Percentiles rank a stretch among this genome's conserved stretches.
Evolutionary conservation across 1,284 basidiomycete genomes (phyloP).

Genomic region (Chalciporus sp.): DNA sequence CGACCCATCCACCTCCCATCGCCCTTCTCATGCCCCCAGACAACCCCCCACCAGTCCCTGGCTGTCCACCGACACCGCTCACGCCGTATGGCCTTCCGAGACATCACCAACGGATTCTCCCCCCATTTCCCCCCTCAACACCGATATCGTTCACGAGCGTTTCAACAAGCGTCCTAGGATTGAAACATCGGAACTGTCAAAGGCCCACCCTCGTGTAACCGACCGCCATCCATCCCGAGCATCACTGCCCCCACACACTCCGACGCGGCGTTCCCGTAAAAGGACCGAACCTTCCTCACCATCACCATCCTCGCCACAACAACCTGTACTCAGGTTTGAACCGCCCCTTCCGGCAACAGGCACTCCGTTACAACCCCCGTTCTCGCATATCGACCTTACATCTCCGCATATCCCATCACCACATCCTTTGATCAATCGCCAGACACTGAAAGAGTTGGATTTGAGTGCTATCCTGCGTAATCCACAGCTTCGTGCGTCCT

Average conservation of each 20-base stretch:
- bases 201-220: conserved; percentile 10
- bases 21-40: conserved; percentile 26
- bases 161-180: conserved; percentile 35
- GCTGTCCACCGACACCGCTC: conserved; percentile 31
- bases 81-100: conserved; percentile 33
- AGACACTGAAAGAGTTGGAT: conserved; percentile 85
- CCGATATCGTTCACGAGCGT: conserved; percentile 20
- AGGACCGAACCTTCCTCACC: conserved; percentile 19
- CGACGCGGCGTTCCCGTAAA: conserved; percentile 30
- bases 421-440: conserved; percentile 80
- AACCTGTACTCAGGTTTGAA: conserved; percentile 30
- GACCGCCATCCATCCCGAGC: conserved; percentile 23
- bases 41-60: conserved; percentile 35
- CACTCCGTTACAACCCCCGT: conserved; percentile 22
- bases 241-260: conserved; percentile 21
- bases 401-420: conserved; percentile 67
- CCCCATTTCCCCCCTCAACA: conserved; percentile 32
- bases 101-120: conserved; percentile 29
- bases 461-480: conserved; percentile 85
- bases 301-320: conserved; percentile 15
- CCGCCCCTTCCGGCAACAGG: conserved; percentile 17
- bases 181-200: conserved; percentile 24
- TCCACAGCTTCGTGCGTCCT: conserved; percentile 80
- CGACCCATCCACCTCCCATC: conserved; percentile 10
- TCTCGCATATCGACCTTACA: conserved; percentile 51